phyloP scores from a whole-genome alignment of 345 rosid genomes.

The Rhodamnia rubescens region DNA sequence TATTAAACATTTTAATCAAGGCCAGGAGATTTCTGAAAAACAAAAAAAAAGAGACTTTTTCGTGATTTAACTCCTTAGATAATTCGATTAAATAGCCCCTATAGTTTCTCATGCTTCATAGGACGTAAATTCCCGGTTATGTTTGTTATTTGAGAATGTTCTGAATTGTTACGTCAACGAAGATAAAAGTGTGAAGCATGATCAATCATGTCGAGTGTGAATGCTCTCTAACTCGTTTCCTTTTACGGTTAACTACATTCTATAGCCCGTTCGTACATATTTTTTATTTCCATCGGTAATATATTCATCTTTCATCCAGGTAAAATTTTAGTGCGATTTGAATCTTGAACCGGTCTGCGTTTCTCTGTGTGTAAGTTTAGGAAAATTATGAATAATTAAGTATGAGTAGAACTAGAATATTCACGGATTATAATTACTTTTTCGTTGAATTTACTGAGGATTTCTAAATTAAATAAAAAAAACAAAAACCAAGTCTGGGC shows the following conservation, averaged over 20 bases:
- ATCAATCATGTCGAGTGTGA: neutral
- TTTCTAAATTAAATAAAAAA: neutral
- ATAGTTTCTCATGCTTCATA: neutral
- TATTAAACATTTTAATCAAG: neutral
- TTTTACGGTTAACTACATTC: neutral
- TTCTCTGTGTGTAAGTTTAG: neutral
- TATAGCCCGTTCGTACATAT: neutral
- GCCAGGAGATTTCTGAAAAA: neutral
- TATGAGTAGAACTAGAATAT: neutral
- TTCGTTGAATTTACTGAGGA: neutral
- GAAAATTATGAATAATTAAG: neutral
- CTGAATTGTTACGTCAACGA: neutral
- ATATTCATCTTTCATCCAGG: neutral
- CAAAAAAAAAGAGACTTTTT: neutral
- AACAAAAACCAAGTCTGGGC: neutral
- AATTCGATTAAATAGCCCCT: neutral
- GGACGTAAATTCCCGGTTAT: neutral
- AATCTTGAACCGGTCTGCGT: neutral
- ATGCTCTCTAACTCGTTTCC: neutral
- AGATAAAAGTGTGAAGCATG: neutral
- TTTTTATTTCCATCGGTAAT: neutral
- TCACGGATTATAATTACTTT: neutral
- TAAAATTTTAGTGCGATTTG: neutral
- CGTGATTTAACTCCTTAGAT: neutral
- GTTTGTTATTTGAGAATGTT: neutral